These are phyloP conservation scores for Chloris gayana DNA, from an alignment of 176 grass and related monocot species.

Conservation along the genomic window DNA sequence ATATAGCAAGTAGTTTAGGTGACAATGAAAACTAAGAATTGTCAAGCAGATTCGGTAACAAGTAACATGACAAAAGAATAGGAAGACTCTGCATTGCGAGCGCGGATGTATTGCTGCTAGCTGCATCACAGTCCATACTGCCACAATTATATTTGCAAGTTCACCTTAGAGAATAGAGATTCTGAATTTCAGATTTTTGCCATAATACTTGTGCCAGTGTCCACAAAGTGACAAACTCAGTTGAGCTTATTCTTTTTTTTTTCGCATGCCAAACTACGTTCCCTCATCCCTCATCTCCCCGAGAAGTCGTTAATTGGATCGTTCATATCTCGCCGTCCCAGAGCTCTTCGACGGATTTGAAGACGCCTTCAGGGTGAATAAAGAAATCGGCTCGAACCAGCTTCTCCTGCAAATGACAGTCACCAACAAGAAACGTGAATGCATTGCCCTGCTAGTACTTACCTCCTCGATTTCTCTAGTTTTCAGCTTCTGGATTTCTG, in stretches of 20 bases:
- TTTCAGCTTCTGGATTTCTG: not conserved
- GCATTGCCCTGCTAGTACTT: not conserved
- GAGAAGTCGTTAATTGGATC: no score
- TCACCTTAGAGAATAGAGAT: not conserved
- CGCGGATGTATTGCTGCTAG: no score
- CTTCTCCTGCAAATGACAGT: slow-evolving; percentile 43
- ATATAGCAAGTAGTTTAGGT: no score
- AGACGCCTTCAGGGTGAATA: slow-evolving; percentile 42
- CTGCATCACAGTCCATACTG: no score
- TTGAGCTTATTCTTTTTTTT: no score
- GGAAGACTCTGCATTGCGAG: no score
- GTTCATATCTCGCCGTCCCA: slow-evolving; percentile 65
- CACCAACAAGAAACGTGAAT: not conserved
- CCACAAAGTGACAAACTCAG: not conserved
- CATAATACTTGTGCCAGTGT: not conserved
- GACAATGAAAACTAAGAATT: no score
- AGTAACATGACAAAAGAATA: no score
- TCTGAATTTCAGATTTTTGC: not conserved
- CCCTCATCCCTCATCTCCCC: no score
- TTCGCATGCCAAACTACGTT: no score
- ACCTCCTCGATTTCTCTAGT: no score
- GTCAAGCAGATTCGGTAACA: no score
- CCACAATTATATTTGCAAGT: not conserved
- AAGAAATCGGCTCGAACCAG: slow-evolving; percentile 48
- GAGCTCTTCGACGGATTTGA: slow-evolving; percentile 59